These are phyloP conservation scores for Ascomycota sp. DNA, from an alignment of 2,329 filamentous ascomycete genomes.

Conservation along the genomic window DNA sequence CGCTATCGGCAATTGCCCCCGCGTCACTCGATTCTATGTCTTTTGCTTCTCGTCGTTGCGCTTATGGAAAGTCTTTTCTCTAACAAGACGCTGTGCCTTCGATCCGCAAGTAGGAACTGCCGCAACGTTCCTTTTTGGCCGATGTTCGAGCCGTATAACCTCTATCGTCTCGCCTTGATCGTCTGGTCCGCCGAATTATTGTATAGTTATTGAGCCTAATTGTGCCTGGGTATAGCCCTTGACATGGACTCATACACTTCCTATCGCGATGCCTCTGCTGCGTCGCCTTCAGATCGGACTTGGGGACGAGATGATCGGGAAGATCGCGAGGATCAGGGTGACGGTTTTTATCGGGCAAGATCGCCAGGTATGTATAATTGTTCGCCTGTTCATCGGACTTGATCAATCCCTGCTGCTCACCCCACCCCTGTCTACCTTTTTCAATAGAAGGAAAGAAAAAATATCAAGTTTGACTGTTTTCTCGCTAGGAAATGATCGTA, in stretches of 20 bases:
- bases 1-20: slow-evolving; percentile 1
- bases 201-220: too few species aligned
- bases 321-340: slow-evolving; percentile 22
- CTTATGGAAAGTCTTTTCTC: slow-evolving; percentile 25
- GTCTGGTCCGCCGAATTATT: neutral
- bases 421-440: neutral
- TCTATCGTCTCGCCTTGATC: neutral
- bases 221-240: too few species aligned
- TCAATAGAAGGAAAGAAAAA: neutral
- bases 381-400: too few species aligned
- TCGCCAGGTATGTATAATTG: slow-evolving; percentile 42
- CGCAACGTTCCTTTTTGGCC: slow-evolving; percentile 3
- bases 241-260: slow-evolving; percentile 34
- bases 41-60: slow-evolving; percentile 9
- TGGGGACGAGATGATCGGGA: slow-evolving; percentile 34
- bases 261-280: slow-evolving; percentile 29
- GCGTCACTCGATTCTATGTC: too few species aligned
- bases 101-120: slow-evolving; percentile 23
- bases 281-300: slow-evolving; percentile 31
- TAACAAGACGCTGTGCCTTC: slow-evolving; percentile 32
- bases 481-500: slow-evolving; percentile 32
- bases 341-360: slow-evolving; percentile 44
- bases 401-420: too few species aligned
- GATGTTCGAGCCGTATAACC: slow-evolving; percentile 1
- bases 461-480: neutral